phyloP scores from a whole-genome alignment of 306 rosid species.

The Betula pendula region DNA sequence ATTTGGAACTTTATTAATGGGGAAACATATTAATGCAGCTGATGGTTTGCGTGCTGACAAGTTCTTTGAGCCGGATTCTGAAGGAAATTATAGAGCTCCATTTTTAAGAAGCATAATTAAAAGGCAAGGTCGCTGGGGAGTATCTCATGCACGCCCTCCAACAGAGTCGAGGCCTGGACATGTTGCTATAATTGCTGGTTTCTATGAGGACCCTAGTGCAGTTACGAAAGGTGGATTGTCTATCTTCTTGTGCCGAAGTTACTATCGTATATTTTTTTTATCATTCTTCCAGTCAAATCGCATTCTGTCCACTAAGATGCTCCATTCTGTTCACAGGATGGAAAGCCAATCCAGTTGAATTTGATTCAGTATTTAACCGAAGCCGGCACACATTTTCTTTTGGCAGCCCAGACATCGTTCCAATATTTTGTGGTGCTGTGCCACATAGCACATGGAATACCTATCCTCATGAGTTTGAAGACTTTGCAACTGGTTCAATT shows the following conservation, averaged over 20 bases:
- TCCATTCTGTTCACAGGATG: constrained; percentile 60
- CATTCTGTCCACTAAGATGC: constrained; percentile 22
- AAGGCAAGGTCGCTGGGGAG: constrained; percentile 89
- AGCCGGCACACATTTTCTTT: constrained; percentile 74
- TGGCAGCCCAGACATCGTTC: constrained; percentile 93
- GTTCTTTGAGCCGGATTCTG: constrained; percentile 72
- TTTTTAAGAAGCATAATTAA: constrained; percentile 67
- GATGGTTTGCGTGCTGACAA: constrained; percentile 94
- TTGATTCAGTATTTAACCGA: constrained; percentile 82
- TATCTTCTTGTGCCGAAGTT: neutral
- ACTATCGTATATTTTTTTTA: neutral
- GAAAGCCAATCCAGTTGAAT: constrained; percentile 95
- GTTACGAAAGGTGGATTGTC: constrained; percentile 70
- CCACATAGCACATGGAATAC: constrained; percentile 83
- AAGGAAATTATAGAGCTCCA: constrained; percentile 74
- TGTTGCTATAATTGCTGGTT: constrained; percentile 84
- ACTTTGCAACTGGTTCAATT: constrained; percentile 75
- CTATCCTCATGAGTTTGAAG: constrained; percentile 83
- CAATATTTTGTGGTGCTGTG: constrained; percentile 80
- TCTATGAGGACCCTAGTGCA: constrained; percentile 95
- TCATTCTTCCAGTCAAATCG: neutral
- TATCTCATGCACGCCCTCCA: constrained; percentile 95
- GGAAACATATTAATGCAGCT: constrained; percentile 45
- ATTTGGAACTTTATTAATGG: constrained; percentile 8
- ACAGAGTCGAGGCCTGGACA: constrained; percentile 95